phyloP scores from a whole-genome alignment of 2,329 filamentous ascomycete species.

The Phialophora verrucosa region DNA sequence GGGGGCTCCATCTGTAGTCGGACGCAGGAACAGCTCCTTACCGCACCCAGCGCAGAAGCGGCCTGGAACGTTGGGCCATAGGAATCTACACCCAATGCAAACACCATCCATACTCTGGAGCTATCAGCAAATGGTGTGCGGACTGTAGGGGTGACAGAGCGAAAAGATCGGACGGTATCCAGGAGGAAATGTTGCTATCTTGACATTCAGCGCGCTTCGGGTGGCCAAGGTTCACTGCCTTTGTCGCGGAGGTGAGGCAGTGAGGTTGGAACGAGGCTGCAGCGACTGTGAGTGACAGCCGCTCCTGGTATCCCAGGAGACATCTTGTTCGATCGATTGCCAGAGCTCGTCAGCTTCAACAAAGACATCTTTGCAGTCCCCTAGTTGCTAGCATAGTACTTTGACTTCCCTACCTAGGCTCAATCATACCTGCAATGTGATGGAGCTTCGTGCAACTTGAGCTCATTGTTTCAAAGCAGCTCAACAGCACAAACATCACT shows the following conservation, averaged over 20 bases:
- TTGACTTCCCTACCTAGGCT: background rate
- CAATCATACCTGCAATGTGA: background rate
- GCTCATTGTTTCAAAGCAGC: background rate
- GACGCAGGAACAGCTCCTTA: background rate
- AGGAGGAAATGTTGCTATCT: background rate
- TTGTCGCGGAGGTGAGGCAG: background rate
- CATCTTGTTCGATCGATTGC: background rate
- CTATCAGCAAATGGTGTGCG: background rate
- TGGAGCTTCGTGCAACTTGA: background rate
- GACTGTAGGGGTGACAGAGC: background rate
- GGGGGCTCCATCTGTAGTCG: background rate
- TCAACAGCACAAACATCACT: background rate
- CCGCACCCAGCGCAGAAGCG: conserved; percentile 4
- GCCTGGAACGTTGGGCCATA: background rate
- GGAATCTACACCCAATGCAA: background rate
- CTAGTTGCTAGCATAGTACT: background rate
- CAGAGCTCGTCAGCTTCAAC: background rate
- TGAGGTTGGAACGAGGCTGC: background rate
- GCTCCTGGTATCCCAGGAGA: background rate
- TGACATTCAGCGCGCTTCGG: background rate
- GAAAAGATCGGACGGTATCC: background rate
- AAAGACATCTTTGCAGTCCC: background rate
- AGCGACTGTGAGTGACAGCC: background rate
- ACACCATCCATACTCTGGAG: background rate
- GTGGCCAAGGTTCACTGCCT: background rate